Conservation (phyloP, 2,329 filamentous ascomycete genomes). For the Pseudogymnoascus sp. region DNA sequence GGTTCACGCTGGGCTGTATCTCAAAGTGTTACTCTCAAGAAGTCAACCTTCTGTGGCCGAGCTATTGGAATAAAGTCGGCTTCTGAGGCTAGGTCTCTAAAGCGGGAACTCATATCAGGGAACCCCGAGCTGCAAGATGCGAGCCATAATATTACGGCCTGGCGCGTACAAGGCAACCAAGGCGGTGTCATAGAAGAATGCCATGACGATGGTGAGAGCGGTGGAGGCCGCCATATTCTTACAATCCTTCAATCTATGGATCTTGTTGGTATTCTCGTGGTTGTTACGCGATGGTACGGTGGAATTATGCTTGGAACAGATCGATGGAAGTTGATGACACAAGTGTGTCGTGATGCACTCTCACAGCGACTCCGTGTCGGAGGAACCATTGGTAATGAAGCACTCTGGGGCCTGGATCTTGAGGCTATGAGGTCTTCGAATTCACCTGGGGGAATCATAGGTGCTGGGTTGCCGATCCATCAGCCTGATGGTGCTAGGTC, state of each 20-base stretch:
- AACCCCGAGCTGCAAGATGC: constrained; percentile 45
- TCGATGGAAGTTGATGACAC: constrained; percentile 53
- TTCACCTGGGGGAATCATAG: constrained; percentile 28
- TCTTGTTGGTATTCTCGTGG: constrained; percentile 44
- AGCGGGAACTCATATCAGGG: constrained; percentile 40
- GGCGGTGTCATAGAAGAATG: constrained; percentile 23
- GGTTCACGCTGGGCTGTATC: constrained; percentile 40
- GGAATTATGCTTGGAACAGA: constrained; percentile 53
- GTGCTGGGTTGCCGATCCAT: constrained; percentile 60
- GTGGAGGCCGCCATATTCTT: constrained; percentile 48
- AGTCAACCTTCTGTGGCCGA: constrained; percentile 50
- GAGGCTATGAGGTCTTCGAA: constrained; percentile 35
- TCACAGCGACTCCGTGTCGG: constrained; percentile 40
- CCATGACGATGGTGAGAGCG: constrained; percentile 51
- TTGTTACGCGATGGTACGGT: constrained; percentile 55
- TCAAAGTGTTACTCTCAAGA: constrained; percentile 41
- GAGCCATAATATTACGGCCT: constrained; percentile 41
- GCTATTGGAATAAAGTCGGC: constrained; percentile 35
- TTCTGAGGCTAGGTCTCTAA: constrained; percentile 34
- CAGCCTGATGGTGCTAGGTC: constrained; percentile 59
- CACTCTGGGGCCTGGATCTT: constrained; percentile 52
- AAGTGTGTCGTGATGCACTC: constrained; percentile 46
- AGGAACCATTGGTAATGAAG: constrained; percentile 40
- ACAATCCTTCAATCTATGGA: constrained; percentile 44
- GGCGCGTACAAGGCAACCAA: constrained; percentile 21